Evolutionary conservation across 208 protist genomes (phyloP).

Genomic region (Leishmania arabica): DNA sequence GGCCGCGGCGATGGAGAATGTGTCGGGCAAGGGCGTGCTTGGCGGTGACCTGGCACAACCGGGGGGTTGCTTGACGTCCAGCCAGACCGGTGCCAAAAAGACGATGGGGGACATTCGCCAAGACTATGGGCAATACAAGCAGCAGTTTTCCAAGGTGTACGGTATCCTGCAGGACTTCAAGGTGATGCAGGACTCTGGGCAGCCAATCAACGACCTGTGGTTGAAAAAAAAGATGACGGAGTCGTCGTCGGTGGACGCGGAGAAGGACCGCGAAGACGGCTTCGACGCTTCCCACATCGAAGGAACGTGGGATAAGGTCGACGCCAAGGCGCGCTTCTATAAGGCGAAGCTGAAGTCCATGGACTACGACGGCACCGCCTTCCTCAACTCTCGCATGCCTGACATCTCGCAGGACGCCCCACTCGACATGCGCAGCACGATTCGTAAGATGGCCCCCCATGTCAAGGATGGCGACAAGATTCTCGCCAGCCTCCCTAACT

Average conservation of each 20-base stretch:
- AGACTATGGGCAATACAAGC: constrained; percentile 72
- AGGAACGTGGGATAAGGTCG: constrained; percentile 80
- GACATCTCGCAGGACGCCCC: constrained; percentile 75
- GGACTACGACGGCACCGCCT: constrained; percentile 88
- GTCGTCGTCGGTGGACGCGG: constrained; percentile 36
- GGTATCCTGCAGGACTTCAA: constrained; percentile 84
- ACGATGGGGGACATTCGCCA: constrained; percentile 40
- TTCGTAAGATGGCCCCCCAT: constrained; percentile 79
- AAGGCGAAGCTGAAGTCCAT: constrained; percentile 86
- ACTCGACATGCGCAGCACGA: constrained; percentile 84
- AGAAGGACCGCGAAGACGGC: constrained; percentile 56
- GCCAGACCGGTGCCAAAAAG: constrained; percentile 12
- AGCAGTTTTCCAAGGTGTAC: constrained; percentile 80
- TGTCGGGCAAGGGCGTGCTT: constrained; percentile 27
- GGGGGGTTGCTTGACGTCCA: constrained; percentile 3
- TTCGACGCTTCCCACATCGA: constrained; percentile 81
- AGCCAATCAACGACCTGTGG: constrained; percentile 82
- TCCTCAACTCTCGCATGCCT: constrained; percentile 61
- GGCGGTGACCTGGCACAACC: constrained; percentile 34
- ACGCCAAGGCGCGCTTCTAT: constrained; percentile 84
- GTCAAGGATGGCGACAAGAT: constrained; percentile 89
- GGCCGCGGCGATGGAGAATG: constrained; percentile 11
- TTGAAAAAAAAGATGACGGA: constrained; percentile 69
- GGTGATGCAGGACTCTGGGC: constrained; percentile 58
- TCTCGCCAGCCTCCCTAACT: constrained; percentile 49